Conservation (phyloP, 768 basidiomycete species). For the Suillus plorans region DNA sequence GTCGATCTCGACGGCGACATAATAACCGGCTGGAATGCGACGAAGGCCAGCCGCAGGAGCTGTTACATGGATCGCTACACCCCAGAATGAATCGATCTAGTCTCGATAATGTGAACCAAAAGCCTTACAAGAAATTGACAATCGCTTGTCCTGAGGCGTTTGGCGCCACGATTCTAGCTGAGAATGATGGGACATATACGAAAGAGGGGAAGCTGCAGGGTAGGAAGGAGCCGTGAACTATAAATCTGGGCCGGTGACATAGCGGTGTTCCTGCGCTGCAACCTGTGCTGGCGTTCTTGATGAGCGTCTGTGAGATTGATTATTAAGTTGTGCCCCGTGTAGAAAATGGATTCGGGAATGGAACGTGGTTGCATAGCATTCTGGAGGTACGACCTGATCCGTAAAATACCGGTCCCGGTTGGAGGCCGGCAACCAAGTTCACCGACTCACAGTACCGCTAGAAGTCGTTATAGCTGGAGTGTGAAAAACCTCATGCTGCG, state of each 20-base stretch:
- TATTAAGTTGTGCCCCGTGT: background rate
- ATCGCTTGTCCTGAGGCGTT: conserved; percentile 7
- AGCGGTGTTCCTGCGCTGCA: conserved; percentile 2
- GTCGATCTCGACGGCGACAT: conserved; percentile 9
- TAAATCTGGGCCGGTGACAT: conserved; percentile 2
- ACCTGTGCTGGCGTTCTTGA: conserved; percentile 5
- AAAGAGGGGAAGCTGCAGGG: background rate
- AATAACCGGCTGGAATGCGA: conserved; percentile 18
- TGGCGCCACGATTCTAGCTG: conserved; percentile 5
- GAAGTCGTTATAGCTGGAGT: background rate
- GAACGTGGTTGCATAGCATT: conserved; percentile 1
- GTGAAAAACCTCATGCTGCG: conserved; percentile 1
- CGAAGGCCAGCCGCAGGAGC: conserved; percentile 8
- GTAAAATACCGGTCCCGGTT: background rate
- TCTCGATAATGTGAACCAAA: background rate
- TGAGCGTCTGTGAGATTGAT: conserved; percentile 1
- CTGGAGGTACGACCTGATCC: background rate
- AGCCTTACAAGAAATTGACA: conserved; percentile 3
- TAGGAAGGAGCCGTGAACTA: background rate
- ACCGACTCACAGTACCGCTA: background rate
- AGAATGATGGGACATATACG: conserved; percentile 7
- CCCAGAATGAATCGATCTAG: background rate
- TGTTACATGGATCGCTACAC: conserved; percentile 14
- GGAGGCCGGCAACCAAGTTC: background rate
- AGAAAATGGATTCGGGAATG: background rate